phyloP scores from a whole-genome alignment of 2,329 filamentous ascomycete species.

The Paraphoma chrysanthemicola region DNA sequence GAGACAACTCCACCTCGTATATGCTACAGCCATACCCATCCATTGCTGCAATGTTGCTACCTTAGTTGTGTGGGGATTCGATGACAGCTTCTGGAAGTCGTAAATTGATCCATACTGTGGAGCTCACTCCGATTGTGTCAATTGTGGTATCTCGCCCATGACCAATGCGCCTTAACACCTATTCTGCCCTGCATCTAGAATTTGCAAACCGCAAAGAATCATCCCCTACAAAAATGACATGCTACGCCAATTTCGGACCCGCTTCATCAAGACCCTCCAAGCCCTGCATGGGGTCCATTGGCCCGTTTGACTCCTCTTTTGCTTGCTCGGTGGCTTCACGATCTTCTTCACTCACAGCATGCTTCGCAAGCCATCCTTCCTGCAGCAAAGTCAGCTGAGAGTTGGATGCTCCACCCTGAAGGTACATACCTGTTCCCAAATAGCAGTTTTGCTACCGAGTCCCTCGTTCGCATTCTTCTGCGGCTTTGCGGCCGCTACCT shows the following conservation, averaged over 20 bases:
- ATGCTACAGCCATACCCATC: too few relatives aligned
- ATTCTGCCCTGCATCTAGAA: constrained; percentile 5
- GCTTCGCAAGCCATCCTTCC: constrained; percentile 92
- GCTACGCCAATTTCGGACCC: constrained; percentile 78
- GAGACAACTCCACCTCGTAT: too few relatives aligned
- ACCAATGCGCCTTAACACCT: constrained; percentile 29
- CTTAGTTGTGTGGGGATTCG: too few relatives aligned
- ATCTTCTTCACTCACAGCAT: constrained; percentile 85
- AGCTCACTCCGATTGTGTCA: too few relatives aligned
- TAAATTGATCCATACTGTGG: too few relatives aligned
- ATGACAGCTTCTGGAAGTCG: too few relatives aligned
- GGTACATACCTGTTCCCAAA: constrained; percentile 92
- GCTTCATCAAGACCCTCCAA: constrained; percentile 92
- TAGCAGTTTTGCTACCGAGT: constrained; percentile 87
- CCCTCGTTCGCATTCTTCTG: constrained; percentile 89
- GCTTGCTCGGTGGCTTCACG: constrained; percentile 65
- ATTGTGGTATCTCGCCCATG: constrained; percentile 10
- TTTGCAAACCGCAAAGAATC: background rate
- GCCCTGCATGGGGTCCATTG: constrained; percentile 92
- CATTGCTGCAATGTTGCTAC: too few relatives aligned
- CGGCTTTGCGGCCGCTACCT: constrained; percentile 88
- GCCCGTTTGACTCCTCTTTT: constrained; percentile 59
- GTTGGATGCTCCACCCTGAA: background rate
- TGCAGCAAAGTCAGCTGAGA: constrained; percentile 49
- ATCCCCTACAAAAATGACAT: background rate